Conservation (phyloP, 495 filamentous ascomycete species). For the Aspergillus hancockii region DNA sequence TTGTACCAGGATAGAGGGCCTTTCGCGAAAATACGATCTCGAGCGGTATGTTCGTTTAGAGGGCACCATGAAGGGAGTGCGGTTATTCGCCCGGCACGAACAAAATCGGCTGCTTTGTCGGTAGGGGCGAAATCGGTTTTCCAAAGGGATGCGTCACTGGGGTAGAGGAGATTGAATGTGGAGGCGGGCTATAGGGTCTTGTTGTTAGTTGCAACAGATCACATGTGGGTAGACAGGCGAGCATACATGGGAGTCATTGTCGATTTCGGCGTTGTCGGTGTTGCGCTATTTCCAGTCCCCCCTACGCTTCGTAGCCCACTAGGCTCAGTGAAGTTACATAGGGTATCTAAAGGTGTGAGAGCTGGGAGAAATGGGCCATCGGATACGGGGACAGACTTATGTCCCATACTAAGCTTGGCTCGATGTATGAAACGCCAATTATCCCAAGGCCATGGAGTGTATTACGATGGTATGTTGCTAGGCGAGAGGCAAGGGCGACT, state of each 20-base stretch:
- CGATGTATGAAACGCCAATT: conserved; percentile 1
- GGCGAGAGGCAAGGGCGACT: conserved; percentile 5
- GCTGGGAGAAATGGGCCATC: background rate
- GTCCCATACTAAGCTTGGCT: background rate
- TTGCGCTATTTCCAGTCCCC: conserved; percentile 11
- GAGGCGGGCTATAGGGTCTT: conserved; percentile 1
- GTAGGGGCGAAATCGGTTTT: background rate
- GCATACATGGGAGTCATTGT: background rate
- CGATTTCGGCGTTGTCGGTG: conserved; percentile 7
- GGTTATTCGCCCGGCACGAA: background rate
- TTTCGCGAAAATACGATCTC: conserved; percentile 3
- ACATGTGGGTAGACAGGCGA: background rate
- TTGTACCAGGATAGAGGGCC: conserved; percentile 7
- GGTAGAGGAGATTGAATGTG: conserved; percentile 1
- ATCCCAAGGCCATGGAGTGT: conserved; percentile 4
- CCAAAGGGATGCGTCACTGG: background rate
- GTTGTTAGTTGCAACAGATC: background rate
- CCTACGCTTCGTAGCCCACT: conserved; percentile 7
- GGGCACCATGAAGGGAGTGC: conserved; percentile 5
- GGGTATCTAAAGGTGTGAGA: background rate
- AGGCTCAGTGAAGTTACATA: background rate
- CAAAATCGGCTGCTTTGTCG: conserved; percentile 6
- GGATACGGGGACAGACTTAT: background rate
- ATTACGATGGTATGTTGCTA: background rate
- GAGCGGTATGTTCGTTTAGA: background rate